Evolutionary conservation across 2,329 filamentous ascomycete genomes (phyloP).

Genomic region (Beauveria medogensis): DNA sequence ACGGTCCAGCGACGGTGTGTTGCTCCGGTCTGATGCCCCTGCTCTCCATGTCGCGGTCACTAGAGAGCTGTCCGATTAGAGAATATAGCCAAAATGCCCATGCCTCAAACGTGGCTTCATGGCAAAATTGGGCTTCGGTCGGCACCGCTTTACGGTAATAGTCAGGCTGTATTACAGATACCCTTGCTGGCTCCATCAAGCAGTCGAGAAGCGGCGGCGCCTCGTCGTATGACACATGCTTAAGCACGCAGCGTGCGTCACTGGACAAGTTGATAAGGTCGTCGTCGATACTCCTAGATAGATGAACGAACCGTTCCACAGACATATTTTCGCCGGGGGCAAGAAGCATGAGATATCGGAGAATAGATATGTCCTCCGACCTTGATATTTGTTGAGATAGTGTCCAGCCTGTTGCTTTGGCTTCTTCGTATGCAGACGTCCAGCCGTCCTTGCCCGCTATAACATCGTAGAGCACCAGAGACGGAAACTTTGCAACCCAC

Average conservation of each 20-base stretch:
- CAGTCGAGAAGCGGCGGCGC: slow-evolving; percentile 27
- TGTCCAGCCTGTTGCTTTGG: slow-evolving; percentile 27
- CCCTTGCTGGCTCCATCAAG: slow-evolving; percentile 25
- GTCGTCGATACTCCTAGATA: slow-evolving; percentile 26
- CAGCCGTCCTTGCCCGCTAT: slow-evolving; percentile 29
- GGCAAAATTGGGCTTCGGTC: slow-evolving; percentile 24
- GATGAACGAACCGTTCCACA: slow-evolving; percentile 17
- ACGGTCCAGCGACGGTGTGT: slow-evolving; percentile 27
- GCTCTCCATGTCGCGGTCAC: slow-evolving; percentile 25
- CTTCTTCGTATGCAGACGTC: slow-evolving; percentile 19
- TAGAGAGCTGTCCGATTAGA: slow-evolving; percentile 29
- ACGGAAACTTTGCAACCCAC: slow-evolving; percentile 34
- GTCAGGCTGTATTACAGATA: slow-evolving; percentile 17
- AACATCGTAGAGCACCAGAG: slow-evolving; percentile 37
- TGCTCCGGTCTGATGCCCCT: slow-evolving; percentile 14
- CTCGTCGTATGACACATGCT: slow-evolving; percentile 22
- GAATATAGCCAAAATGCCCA: slow-evolving; percentile 36
- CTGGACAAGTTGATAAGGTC: slow-evolving; percentile 26
- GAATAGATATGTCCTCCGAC: slow-evolving; percentile 23
- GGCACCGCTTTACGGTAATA: slow-evolving; percentile 24
- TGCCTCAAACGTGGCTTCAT: slow-evolving; percentile 28
- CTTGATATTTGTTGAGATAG: slow-evolving; percentile 18
- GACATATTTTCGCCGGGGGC: slow-evolving; percentile 21
- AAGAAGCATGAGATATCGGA: slow-evolving; percentile 29
- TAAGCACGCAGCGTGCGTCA: slow-evolving; percentile 25